These are phyloP conservation scores for Colletotrichum godetiae DNA, from an alignment of 2,329 filamentous ascomycete genomes.

Conservation along the genomic window DNA sequence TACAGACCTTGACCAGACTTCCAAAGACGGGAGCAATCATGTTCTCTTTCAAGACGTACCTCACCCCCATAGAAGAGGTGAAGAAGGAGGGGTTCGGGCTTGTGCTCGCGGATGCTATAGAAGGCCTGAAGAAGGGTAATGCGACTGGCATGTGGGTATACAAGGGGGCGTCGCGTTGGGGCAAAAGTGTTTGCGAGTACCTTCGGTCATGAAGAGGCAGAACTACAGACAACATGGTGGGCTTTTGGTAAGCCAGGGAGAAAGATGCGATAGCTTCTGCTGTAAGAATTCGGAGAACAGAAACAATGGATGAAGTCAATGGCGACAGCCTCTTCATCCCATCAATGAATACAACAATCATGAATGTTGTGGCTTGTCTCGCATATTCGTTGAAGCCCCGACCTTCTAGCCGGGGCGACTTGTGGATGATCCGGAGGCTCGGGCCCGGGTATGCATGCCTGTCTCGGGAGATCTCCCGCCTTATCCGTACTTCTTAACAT, in stretches of 20 bases:
- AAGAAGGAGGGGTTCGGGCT: slow-evolving; percentile 60
- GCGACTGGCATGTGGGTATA: slow-evolving; percentile 65
- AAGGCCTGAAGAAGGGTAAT: slow-evolving; percentile 62
- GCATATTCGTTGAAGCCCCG: neutral
- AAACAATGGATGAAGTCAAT: neutral
- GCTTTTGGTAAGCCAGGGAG: no score
- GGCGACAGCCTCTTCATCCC: no score
- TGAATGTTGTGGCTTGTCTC: no score
- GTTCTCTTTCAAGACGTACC: slow-evolving; percentile 68
- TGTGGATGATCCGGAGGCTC: neutral
- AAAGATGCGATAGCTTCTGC: no score
- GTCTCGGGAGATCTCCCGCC: slow-evolving; percentile 22
- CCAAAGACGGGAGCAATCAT: slow-evolving; percentile 58
- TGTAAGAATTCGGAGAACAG: neutral
- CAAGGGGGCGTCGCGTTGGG: slow-evolving; percentile 62
- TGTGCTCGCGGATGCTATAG: slow-evolving; percentile 62
- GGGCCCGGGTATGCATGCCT: slow-evolving; percentile 8
- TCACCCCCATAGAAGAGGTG: slow-evolving; percentile 60
- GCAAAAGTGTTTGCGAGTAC: slow-evolving; percentile 57
- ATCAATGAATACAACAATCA: no score
- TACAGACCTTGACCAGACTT: slow-evolving; percentile 63
- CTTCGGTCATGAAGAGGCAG: slow-evolving; percentile 45
- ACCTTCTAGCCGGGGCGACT: neutral
- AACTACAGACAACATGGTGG: neutral
- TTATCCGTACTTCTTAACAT: neutral